phyloP scores from a whole-genome alignment of 768 basidiomycete genomes.

The Termitomyces sp. region DNA sequence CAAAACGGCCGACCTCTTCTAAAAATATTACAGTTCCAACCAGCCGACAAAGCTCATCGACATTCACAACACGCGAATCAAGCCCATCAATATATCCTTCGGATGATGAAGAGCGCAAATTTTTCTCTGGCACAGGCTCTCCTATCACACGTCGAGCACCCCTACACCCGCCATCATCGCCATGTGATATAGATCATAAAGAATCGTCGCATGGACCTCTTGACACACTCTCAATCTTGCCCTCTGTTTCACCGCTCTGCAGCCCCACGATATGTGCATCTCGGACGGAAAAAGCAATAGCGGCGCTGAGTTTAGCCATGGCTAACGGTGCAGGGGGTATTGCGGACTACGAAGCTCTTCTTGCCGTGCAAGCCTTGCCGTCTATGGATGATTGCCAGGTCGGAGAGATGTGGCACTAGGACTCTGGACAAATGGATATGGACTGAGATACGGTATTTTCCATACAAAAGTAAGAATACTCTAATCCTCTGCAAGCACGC shows the following conservation, averaged over 20 bases:
- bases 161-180: not conserved
- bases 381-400: conserved; percentile 39
- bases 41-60: conserved; percentile 27
- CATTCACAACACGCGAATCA: conserved; percentile 22
- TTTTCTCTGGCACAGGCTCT: conserved; percentile 9
- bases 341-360: conserved; percentile 51
- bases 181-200: not conserved
- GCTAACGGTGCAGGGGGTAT: conserved; percentile 62
- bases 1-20: conserved; percentile 42
- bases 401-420: conserved; percentile 52
- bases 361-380: conserved; percentile 28
- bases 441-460: not conserved
- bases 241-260: not conserved
- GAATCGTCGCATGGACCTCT: not conserved
- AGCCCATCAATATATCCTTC: conserved; percentile 25
- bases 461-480: not conserved
- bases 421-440: not conserved
- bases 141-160: not conserved
- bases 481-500: not conserved
- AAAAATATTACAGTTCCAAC: conserved; percentile 28
- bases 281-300: conserved; percentile 55
- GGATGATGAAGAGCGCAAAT: conserved; percentile 29
- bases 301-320: conserved; percentile 55
- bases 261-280: conserved; percentile 26
- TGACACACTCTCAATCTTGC: too few species aligned